phyloP scores from a whole-genome alignment of 768 basidiomycete genomes.

The Lanmaoa pseudosensibilis region DNA sequence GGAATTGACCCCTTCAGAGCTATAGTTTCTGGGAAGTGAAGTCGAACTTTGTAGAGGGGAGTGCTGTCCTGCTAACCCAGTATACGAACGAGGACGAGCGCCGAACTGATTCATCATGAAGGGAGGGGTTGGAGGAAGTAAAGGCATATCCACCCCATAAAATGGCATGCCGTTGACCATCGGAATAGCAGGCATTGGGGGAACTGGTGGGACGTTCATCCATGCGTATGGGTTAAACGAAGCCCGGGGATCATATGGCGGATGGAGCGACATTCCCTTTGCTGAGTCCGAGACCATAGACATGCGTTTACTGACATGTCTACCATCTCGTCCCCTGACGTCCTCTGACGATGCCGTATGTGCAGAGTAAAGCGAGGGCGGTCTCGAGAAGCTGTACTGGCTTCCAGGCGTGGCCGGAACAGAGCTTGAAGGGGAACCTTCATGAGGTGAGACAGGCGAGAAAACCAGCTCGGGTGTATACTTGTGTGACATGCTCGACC shows the following conservation, averaged over 20 bases:
- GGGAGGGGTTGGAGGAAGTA: slow-evolving; percentile 71
- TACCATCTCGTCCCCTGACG: slow-evolving; percentile 41
- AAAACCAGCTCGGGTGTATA: slow-evolving; percentile 47
- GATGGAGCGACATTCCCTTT: slow-evolving; percentile 29
- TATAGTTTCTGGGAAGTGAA: slow-evolving; percentile 26
- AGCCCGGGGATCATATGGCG: slow-evolving; percentile 28
- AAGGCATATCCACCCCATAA: slow-evolving; percentile 59
- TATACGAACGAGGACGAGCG: slow-evolving; percentile 39
- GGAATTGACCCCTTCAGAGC: slow-evolving; percentile 23
- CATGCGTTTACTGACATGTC: slow-evolving; percentile 39
- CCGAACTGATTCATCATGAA: slow-evolving; percentile 69
- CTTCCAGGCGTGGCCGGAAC: slow-evolving; percentile 38
- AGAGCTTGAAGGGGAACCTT: slow-evolving; percentile 56
- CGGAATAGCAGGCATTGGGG: slow-evolving; percentile 35
- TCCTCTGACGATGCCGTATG: slow-evolving; percentile 61
- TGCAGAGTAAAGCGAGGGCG: slow-evolving; percentile 56
- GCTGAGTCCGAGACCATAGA: slow-evolving; percentile 39
- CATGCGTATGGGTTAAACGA: slow-evolving; percentile 33
- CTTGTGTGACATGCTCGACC: slow-evolving; percentile 41
- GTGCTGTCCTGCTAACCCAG: slow-evolving; percentile 33
- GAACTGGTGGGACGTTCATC: slow-evolving; percentile 20
- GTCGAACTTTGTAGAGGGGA: slow-evolving; percentile 25
- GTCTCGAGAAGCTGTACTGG: slow-evolving; percentile 44
- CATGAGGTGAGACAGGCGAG: slow-evolving; percentile 34
- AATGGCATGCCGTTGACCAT: slow-evolving; percentile 41